These are phyloP conservation scores for Brachypodium distachyon DNA, from an alignment of 202 grass and related monocot genomes.

Conservation along the genomic window DNA sequence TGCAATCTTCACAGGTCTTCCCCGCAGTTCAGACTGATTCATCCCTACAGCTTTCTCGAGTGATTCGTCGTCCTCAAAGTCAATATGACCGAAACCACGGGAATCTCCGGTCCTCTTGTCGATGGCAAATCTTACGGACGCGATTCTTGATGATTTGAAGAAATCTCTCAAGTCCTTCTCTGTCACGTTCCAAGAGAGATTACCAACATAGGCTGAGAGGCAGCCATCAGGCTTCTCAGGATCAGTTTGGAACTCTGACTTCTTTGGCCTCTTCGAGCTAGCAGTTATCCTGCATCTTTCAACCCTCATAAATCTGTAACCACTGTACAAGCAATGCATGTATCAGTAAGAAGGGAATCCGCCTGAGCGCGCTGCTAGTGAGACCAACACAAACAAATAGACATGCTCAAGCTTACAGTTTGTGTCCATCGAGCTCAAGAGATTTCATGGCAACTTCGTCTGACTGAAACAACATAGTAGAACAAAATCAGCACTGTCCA, in stretches of 20 bases:
- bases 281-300: conserved; percentile 59
- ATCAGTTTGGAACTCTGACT: conserved; percentile 42
- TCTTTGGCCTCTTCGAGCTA: conserved; percentile 61
- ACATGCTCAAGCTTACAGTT: conserved; percentile 39
- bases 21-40: conserved; percentile 59
- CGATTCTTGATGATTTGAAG: conserved; percentile 51
- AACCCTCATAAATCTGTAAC: conserved; percentile 53
- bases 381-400: neutral
- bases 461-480: conserved; percentile 17
- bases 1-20: conserved; percentile 65
- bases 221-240: conserved; percentile 67
- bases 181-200: conserved; percentile 74
- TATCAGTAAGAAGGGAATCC: neutral
- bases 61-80: conserved; percentile 71
- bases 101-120: conserved; percentile 52
- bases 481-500: conserved; percentile 9
- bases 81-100: conserved; percentile 72
- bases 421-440: conserved; percentile 59
- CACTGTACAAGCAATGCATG: conserved; percentile 6
- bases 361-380: neutral
- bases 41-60: conserved; percentile 70
- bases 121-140: conserved; percentile 61
- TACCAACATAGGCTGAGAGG: conserved; percentile 80
- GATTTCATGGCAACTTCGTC: conserved; percentile 41
- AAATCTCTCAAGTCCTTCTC: conserved; percentile 56